Conservation (phyloP, 2,329 filamentous ascomycete genomes). For the Xylariaceae sp. region DNA sequence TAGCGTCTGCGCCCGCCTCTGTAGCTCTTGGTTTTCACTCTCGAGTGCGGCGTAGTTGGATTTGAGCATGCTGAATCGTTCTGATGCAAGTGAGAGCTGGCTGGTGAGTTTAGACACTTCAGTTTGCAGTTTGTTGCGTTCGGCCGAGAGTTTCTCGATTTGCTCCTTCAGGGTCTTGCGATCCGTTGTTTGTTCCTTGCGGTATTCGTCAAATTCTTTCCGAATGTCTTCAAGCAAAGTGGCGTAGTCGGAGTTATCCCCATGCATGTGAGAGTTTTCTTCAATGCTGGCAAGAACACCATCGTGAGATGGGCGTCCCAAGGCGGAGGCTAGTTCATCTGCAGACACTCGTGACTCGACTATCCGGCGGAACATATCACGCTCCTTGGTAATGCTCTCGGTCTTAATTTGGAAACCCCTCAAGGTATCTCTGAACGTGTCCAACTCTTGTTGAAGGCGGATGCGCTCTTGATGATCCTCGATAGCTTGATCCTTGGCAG, state of each 20-base stretch:
- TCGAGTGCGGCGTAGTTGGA: constrained; percentile 80
- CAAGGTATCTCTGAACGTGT: constrained; percentile 76
- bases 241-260: constrained; percentile 60
- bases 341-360: constrained; percentile 64
- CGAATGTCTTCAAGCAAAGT: constrained; percentile 83
- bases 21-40: constrained; percentile 77
- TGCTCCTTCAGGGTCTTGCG: constrained; percentile 79
- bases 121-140: constrained; percentile 76
- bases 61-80: constrained; percentile 85
- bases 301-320: constrained; percentile 66
- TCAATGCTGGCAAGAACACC: constrained; percentile 56
- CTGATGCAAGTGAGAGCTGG: constrained; percentile 73
- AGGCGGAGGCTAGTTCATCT: constrained; percentile 60
- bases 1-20: constrained; percentile 71
- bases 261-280: constrained; percentile 49
- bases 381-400: constrained; percentile 90
- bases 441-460: constrained; percentile 64
- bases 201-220: constrained; percentile 81
- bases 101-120: constrained; percentile 76
- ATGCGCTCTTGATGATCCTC: constrained; percentile 68
- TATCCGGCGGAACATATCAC: constrained; percentile 96
- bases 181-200: constrained; percentile 77
- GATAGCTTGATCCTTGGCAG: constrained; percentile 57
- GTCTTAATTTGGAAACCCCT: constrained; percentile 75
- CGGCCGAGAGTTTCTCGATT: constrained; percentile 70